Base-by-base conservation (phyloP, 1,284 basidiomycete genomes). In the Heterobasidion occidentale region DNA sequence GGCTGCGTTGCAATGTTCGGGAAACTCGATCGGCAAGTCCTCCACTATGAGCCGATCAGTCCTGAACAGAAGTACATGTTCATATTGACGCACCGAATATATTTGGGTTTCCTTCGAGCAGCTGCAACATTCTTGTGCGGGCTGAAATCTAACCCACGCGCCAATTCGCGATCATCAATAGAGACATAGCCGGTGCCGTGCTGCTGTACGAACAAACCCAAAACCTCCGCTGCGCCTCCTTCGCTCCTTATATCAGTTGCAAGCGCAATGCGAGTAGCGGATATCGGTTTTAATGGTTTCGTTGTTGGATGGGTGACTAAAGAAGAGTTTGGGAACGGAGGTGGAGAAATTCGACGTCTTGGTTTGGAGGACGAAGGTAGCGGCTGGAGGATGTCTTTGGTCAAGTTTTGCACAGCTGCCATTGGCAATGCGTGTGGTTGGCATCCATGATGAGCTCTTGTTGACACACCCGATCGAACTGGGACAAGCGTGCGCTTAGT, bases 1-100 rank as follows among this genome's bases (percentile, higher is more conserved):
- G 70, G 12, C 68, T 62, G 17, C 72, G 73, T 15, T 71, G 63
- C 44, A 79, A 73, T 36, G 70, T 63, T 11, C 71, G 65, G 15
- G 72, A 69, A 0, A 78, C 74, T 9, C 71, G 72, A 49, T 76
- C 76, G 0, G 80, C 81, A 7, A 83, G 60, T 0, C 80, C 80
- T 14, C 76, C 77, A 35, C 81, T 80, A 55, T 56, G 47, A 11
- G 15, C 14, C 47, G 27, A 6, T 49, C 12, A 48, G 53, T 47
- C 12, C 19, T 38, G 33, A 12, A 42, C n/a, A 42, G 51, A 42
- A 35, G 15, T 7, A 48, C 6, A 33, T 33, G 46, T 42, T 12
- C n/a, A 47, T 7, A 27, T 61, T 14, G 19, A 59, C 62, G 9
- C 45, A 74, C 72, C 71, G 65, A 17, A 68, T 38, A 55, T 70